Conservation (phyloP, 1,139 yeast genomes). For the Sugiyamaella novakii region DNA sequence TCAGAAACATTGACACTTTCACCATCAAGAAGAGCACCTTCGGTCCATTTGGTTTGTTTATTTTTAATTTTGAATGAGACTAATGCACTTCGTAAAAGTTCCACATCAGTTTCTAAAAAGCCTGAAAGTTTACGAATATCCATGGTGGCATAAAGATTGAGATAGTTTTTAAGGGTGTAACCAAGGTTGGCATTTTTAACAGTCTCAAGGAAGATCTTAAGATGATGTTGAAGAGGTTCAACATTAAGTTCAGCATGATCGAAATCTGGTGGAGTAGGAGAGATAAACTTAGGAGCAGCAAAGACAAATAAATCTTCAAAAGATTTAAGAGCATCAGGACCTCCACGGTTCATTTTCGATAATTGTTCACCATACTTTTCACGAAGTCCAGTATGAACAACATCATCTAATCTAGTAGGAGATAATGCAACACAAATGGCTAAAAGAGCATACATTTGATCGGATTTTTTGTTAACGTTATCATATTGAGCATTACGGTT, state of each 20-base stretch:
- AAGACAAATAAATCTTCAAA: slow-evolving; percentile 51
- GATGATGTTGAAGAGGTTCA: slow-evolving; percentile 49
- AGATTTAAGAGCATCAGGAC: slow-evolving; percentile 45
- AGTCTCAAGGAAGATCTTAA: slow-evolving; percentile 48
- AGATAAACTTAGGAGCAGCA: slow-evolving; percentile 53
- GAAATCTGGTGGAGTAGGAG: slow-evolving; percentile 45
- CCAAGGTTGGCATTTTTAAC: slow-evolving; percentile 46
- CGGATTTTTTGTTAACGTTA: slow-evolving; percentile 51
- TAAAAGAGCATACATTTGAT: slow-evolving; percentile 53
- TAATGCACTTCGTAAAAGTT: slow-evolving; percentile 42
- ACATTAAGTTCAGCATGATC: slow-evolving; percentile 39
- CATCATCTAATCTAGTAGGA: slow-evolving; percentile 52
- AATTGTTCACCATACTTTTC: slow-evolving; percentile 53
- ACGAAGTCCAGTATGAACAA: slow-evolving; percentile 46
- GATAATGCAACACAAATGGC: slow-evolving; percentile 50
- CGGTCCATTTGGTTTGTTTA: slow-evolving; percentile 49
- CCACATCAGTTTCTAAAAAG: slow-evolving; percentile 45
- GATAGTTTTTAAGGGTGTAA: slow-evolving; percentile 48
- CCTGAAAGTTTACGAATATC: slow-evolving; percentile 49
- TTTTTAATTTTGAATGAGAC: slow-evolving; percentile 50
- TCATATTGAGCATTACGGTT: slow-evolving; percentile 51
- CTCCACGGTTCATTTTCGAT: slow-evolving; percentile 48
- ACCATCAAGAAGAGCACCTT: slow-evolving; percentile 48
- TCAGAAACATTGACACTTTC: slow-evolving; percentile 47
- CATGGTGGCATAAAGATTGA: slow-evolving; percentile 51